Evolutionary conservation across 2,329 filamentous ascomycete species (phyloP).

Genomic region (Exophiala phaeomuriformis): DNA sequence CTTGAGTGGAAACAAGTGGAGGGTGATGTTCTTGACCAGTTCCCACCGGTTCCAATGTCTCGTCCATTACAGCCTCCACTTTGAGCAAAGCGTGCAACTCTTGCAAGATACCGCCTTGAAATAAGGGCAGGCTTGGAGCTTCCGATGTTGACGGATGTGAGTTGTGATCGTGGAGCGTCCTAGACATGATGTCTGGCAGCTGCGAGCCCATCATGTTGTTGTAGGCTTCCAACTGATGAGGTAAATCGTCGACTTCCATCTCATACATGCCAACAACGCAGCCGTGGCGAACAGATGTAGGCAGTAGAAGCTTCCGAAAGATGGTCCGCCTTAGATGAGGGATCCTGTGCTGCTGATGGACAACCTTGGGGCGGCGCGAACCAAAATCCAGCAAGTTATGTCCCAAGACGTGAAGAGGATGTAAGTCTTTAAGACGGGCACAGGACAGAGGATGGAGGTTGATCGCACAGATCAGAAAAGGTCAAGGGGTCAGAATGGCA

Average conservation of each 20-base stretch:
- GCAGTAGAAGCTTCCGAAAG: not conserved
- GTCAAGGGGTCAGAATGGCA: slow-evolving; percentile 9
- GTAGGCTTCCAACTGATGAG: slow-evolving; percentile 5
- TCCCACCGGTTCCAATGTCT: not conserved
- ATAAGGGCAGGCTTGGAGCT: not conserved
- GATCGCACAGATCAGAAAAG: slow-evolving; percentile 5
- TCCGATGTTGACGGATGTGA: slow-evolving; percentile 2
- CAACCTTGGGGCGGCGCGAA: not conserved
- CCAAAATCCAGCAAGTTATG: too few relatives aligned
- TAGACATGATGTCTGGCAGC: slow-evolving; percentile 4
- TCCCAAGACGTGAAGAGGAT: not conserved
- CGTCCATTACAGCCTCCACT: slow-evolving; percentile 7
- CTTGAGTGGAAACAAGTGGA: slow-evolving; percentile 2
- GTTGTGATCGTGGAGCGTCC: slow-evolving; percentile 6
- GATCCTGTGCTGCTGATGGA: not conserved
- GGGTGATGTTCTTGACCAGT: not conserved
- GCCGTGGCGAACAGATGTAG: not conserved
- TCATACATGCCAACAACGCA: not conserved
- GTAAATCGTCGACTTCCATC: slow-evolving; percentile 4
- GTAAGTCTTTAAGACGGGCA: not conserved
- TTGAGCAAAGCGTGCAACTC: slow-evolving; percentile 7
- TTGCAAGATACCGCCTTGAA: not conserved
- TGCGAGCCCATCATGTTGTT: slow-evolving; percentile 4
- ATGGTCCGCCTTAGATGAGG: not conserved
- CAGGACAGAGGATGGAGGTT: slow-evolving; percentile 1